Evolutionary conservation across 2,329 filamentous ascomycete species (phyloP), one percentile per base, ranked within the genome.

Genomic region (Lachnum nothofagi): DNA sequence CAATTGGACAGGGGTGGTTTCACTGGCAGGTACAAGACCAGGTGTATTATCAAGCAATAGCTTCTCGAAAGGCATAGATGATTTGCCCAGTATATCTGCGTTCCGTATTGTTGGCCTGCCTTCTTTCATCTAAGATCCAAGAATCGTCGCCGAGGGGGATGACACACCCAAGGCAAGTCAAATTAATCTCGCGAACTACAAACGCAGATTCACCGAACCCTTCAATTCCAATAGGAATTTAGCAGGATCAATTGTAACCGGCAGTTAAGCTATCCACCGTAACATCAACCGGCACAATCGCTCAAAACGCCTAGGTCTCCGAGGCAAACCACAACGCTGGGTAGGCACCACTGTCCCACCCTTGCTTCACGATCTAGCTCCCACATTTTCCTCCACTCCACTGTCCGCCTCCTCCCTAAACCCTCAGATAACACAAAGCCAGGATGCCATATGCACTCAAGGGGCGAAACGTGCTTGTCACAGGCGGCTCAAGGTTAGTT

Each of bases 371-470:
- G n/a, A 2, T 9, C 7, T 16, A 5, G 10, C 5, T 10, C 34
- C 4, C 17, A 22, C 10, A 5, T 12, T 17, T 37, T 16, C 12
- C 17, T n/a, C 29, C n/a, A 8, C 4, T 33, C 31, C 31, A n/a
- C 2, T 16, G 14, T 16, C 31, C 9, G 17, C 31, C 31, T 33
- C 31, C 17, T 33, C 14, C 31, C 12, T 14, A 33, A 33, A 33
- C 2, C 17, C 17, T 37, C 9, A 19, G n/a, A 8, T 17, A 17
- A 37, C 5, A 4, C 10, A 37, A 16, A 20, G 9, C 17, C 2
- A 20, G 7, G 17, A 85, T 85, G 81, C 77, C 79, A 2, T 85
- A 85, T 67, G 68, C 72, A n/a, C 71, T 86, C 38, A 75, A 76
- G 55, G 74, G 72, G 46, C 72, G 79, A 27, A 85, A 82, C 58